A percentile compares a stretch with the other conserved stretches of the same genome.
These are phyloP conservation scores for Naganishia onofrii DNA, from an alignment of 768 basidiomycete species.

Conservation along the genomic window DNA sequence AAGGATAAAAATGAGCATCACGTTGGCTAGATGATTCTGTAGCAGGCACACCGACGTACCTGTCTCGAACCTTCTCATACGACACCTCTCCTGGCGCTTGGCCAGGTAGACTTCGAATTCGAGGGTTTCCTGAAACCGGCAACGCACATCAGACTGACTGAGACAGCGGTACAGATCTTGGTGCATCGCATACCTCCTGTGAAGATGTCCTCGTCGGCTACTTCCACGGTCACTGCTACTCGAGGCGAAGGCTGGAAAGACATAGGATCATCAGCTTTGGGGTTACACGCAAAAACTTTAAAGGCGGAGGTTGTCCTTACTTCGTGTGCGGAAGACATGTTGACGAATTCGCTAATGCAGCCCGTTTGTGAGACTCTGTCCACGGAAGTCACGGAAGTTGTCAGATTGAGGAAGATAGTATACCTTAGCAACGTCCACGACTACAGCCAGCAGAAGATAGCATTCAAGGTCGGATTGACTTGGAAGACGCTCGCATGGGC, in stretches of 20 bases:
- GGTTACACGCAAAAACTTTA: neutral
- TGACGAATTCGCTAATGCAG: no score
- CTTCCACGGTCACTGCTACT: neutral
- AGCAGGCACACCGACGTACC: no score
- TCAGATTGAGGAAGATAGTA: no score
- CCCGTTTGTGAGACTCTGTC: no score
- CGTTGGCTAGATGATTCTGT: neutral
- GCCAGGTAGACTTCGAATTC: slow-evolving; percentile 17
- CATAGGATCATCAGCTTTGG: neutral
- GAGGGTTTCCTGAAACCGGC: slow-evolving; percentile 23
- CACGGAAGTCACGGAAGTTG: no score
- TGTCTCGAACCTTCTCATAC: slow-evolving; percentile 26
- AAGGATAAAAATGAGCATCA: neutral
- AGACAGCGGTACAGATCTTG: neutral
- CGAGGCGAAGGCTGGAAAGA: neutral
- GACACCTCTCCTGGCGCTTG: slow-evolving; percentile 25
- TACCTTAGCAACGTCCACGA: no score
- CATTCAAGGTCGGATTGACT: no score
- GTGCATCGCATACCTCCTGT: neutral
- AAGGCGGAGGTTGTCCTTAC: no score
- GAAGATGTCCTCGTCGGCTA: slow-evolving; percentile 11
- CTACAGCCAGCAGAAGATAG: no score
- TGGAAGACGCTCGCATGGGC: no score
- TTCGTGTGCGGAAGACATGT: no score
- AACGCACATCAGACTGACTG: neutral